phyloP scores from a whole-genome alignment of 2,329 filamentous ascomycete genomes.

The Fusarium drepaniforme region DNA sequence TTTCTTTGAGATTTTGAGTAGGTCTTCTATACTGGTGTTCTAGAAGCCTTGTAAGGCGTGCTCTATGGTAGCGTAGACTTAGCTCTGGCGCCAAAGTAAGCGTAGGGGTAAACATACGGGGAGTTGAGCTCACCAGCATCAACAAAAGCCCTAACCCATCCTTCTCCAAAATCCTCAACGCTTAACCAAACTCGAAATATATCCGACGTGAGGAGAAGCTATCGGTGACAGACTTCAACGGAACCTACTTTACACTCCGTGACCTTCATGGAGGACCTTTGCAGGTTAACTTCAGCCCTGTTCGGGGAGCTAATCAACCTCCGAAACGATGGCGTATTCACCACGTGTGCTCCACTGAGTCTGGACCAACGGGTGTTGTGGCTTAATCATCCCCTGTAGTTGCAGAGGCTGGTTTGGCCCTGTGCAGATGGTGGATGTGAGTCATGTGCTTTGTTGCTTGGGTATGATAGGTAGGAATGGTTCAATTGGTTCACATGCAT shows the following conservation, averaged over 20 bases:
- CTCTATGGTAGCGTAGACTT: neutral
- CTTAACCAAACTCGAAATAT: neutral
- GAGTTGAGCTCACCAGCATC: neutral
- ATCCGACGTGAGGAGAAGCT: neutral
- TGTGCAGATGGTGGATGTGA: neutral
- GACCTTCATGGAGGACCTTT: neutral
- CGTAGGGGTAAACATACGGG: neutral
- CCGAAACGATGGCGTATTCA: conserved; percentile 15
- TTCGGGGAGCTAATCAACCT: conserved; percentile 25
- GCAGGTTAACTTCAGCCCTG: neutral
- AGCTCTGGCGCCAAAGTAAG: neutral
- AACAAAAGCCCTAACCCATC: neutral
- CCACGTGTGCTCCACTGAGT: conserved; percentile 50
- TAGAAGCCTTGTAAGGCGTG: neutral
- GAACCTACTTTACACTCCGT: conserved; percentile 31
- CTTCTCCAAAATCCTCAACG: neutral
- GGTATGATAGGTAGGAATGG: neutral
- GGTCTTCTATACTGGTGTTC: neutral
- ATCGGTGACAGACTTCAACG: neutral
- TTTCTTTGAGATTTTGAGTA: neutral
- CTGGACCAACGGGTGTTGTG: neutral
- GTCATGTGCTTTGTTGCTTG: neutral
- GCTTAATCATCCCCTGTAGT: conserved; percentile 1
- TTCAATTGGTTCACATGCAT: neutral
- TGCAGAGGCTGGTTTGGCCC: neutral